phyloP scores from a whole-genome alignment of 169 alveolate genomes.

The Eimeria sp. region DNA sequence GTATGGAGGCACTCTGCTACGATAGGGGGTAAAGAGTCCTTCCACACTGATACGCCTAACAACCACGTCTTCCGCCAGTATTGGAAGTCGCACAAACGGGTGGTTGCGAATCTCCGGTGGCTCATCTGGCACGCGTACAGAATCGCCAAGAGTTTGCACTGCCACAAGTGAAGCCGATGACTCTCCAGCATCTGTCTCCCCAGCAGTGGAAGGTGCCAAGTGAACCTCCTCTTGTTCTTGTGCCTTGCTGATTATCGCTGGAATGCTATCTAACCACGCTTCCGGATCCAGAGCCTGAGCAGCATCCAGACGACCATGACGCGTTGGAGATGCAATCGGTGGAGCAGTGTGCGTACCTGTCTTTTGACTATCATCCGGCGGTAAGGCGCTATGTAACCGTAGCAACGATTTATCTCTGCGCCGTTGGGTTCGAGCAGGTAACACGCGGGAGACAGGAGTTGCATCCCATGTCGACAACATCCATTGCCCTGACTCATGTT shows the following conservation, averaged over 20 bases:
- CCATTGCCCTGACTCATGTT: not conserved
- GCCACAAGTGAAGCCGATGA: not conserved
- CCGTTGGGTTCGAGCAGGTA: too few species aligned
- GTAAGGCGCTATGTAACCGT: not conserved
- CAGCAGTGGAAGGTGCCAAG: not conserved
- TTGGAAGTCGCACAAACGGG: slow-evolving; percentile 34
- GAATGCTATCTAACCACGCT: not conserved
- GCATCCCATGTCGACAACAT: not conserved
- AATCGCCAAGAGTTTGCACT: not conserved
- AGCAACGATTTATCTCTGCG: not conserved
- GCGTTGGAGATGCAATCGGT: not conserved
- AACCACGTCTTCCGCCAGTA: not conserved
- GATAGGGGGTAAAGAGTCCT: not conserved
- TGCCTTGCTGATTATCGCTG: not conserved
- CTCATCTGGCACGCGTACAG: not conserved
- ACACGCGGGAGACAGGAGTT: not conserved
- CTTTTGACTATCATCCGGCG: not conserved
- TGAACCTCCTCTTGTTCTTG: not conserved
- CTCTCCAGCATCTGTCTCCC: not conserved
- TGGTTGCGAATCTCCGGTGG: not conserved
- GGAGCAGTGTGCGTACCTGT: too few species aligned
- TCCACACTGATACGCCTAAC: not conserved
- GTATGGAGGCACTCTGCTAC: not conserved
- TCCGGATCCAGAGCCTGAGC: not conserved
- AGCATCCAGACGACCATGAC: not conserved